Conservation (phyloP, 148 eudicot genomes). For the Polygonum aviculare region DNA sequence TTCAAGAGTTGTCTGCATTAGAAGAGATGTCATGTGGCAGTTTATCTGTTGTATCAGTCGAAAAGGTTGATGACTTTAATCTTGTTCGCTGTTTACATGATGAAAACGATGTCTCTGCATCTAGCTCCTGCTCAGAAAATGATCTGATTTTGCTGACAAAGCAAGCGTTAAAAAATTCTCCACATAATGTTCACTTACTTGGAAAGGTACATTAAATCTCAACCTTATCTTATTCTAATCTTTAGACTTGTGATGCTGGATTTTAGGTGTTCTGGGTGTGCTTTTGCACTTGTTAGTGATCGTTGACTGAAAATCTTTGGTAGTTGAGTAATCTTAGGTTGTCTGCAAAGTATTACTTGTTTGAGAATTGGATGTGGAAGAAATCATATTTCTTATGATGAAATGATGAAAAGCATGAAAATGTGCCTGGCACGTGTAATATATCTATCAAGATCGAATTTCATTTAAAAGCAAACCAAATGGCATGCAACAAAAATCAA, state of each 20-base stretch:
- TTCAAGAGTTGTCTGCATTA: slow-evolving; percentile 59
- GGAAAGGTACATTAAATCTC: slow-evolving; percentile 59
- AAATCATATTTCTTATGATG: neutral
- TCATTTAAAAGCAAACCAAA: too few relatives aligned
- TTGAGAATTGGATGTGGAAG: neutral
- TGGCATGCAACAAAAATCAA: too few relatives aligned
- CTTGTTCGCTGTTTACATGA: slow-evolving; percentile 86
- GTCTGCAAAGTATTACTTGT: neutral
- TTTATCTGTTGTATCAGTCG: slow-evolving; percentile 85
- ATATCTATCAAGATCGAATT: too few relatives aligned
- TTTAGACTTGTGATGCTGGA: neutral
- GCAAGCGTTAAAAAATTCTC: slow-evolving; percentile 51
- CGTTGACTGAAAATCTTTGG: neutral
- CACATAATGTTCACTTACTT: slow-evolving; percentile 61
- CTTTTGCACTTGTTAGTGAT: neutral
- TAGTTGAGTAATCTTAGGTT: neutral
- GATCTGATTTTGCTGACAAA: slow-evolving; percentile 77
- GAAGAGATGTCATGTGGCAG: slow-evolving; percentile 74
- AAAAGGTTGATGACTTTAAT: slow-evolving; percentile 94
- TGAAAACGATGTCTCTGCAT: slow-evolving; percentile 34
- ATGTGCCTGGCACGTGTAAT: too few relatives aligned
- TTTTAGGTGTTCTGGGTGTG: neutral
- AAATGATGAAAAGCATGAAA: neutral
- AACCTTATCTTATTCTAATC: neutral
- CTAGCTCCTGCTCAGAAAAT: slow-evolving; percentile 62